phyloP scores from a whole-genome alignment of 169 alveolate species.

The Plasmodium coatneyi region DNA sequence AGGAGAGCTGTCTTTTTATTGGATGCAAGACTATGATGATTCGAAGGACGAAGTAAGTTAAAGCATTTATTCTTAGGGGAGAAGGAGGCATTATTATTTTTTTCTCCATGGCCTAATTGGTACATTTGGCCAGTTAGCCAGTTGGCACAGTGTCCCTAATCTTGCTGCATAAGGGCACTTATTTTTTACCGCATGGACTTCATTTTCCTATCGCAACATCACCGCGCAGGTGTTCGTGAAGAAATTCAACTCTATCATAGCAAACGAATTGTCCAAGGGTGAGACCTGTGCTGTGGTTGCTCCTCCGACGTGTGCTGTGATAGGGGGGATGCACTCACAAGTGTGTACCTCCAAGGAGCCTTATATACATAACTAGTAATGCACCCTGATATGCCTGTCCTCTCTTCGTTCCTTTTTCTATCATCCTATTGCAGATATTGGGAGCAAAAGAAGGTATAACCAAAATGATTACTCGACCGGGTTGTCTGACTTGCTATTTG shows the following conservation, averaged over 20 bases:
- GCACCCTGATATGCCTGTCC: background rate
- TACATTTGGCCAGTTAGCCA: background rate
- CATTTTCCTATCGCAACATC: background rate
- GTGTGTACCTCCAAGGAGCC: background rate
- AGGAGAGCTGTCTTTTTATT: conserved; percentile 49
- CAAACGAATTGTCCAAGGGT: conserved; percentile 48
- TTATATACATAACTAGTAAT: background rate
- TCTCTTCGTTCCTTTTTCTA: background rate
- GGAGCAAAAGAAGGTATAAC: conserved; percentile 27
- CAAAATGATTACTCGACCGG: conserved; percentile 10
- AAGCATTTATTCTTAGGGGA: background rate
- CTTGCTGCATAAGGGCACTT: background rate
- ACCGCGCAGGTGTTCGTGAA: conserved; percentile 20
- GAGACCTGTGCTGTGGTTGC: background rate
- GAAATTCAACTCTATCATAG: conserved; percentile 62
- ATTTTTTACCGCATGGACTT: background rate
- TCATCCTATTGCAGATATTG: background rate
- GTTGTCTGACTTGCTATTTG: conserved; percentile 26
- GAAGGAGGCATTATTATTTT: background rate
- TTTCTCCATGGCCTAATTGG: background rate
- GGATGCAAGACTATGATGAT: conserved; percentile 76
- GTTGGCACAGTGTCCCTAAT: background rate
- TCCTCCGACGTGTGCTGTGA: background rate
- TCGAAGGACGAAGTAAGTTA: conserved; percentile 74
- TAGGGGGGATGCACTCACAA: background rate